A percentile compares a stretch with the other conserved stretches of the same genome.
These are phyloP conservation scores for Aspergillus fumigatus DNA, from an alignment of 2,329 filamentous ascomycete species.

Conservation along the genomic window DNA sequence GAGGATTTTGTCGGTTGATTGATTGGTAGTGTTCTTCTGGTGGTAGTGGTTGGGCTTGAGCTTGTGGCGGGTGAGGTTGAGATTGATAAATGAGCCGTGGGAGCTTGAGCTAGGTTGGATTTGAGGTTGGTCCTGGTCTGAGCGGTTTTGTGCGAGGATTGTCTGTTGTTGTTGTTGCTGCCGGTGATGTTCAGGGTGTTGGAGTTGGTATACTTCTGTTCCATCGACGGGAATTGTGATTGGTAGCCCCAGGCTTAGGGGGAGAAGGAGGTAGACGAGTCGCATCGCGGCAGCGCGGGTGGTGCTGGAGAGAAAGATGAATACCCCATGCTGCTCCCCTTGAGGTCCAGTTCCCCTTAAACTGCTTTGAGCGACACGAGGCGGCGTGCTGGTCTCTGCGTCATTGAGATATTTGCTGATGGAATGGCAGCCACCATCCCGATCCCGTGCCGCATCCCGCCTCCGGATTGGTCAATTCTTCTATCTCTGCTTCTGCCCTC, in stretches of 20 bases:
- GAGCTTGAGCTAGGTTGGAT: neutral
- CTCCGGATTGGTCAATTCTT: constrained; percentile 4
- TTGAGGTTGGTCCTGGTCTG: neutral
- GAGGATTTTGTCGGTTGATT: neutral
- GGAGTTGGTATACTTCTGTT: neutral
- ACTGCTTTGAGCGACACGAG: neutral
- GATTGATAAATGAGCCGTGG: neutral
- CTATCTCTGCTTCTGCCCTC: no score
- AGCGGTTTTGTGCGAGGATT: neutral
- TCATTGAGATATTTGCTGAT: neutral
- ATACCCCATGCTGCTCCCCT: neutral
- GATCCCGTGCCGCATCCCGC: constrained; percentile 6
- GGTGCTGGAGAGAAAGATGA: neutral
- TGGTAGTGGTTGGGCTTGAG: neutral
- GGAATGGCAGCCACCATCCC: neutral
- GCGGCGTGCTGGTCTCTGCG: no score
- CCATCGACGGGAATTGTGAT: neutral
- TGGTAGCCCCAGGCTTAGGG: neutral
- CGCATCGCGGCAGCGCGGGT: neutral
- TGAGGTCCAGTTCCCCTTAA: neutral
- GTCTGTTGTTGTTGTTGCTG: neutral
- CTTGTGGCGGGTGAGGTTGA: neutral
- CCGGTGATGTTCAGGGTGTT: neutral
- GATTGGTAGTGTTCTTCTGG: neutral
- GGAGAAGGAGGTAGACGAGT: neutral